phyloP scores from a whole-genome alignment of 805 yeast species.

The Alloascoidea hylecoeti region DNA sequence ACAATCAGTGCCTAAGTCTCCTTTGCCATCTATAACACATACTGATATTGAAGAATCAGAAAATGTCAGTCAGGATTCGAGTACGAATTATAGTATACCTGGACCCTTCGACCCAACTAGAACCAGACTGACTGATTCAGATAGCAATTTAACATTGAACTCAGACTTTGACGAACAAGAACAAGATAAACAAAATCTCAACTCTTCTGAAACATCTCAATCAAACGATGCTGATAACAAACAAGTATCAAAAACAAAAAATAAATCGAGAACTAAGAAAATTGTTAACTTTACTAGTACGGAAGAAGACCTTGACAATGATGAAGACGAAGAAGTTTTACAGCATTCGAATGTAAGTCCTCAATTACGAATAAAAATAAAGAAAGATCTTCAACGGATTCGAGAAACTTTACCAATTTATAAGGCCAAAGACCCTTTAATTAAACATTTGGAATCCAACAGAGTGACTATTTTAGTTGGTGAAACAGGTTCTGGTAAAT shows the following conservation, averaged over 20 bases:
- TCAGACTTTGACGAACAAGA: no score
- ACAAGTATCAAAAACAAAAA: no score
- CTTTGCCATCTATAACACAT: no score
- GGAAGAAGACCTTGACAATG: background rate
- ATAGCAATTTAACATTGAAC: no score
- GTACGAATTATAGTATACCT: no score
- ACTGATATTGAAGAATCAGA: no score
- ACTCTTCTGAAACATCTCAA: background rate
- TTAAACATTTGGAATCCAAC: slow-evolving; percentile 35
- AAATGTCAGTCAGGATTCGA: no score
- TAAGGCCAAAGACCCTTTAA: slow-evolving; percentile 49
- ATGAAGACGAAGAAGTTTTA: background rate
- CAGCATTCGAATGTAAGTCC: background rate
- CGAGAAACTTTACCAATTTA: slow-evolving; percentile 64
- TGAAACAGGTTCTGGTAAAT: slow-evolving; percentile 97
- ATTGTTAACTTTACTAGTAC: no score
- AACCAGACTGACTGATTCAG: no score
- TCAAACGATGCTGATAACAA: background rate
- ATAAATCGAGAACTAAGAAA: no score
- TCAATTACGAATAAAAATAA: slow-evolving; percentile 15
- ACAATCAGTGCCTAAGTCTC: no score
- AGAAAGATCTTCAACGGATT: slow-evolving; percentile 29
- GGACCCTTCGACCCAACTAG: background rate
- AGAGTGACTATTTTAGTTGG: slow-evolving; percentile 79
- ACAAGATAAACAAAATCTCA: no score